Evolutionary conservation across 768 basidiomycete genomes (phyloP).

Genomic region (Obba rivulosa): DNA sequence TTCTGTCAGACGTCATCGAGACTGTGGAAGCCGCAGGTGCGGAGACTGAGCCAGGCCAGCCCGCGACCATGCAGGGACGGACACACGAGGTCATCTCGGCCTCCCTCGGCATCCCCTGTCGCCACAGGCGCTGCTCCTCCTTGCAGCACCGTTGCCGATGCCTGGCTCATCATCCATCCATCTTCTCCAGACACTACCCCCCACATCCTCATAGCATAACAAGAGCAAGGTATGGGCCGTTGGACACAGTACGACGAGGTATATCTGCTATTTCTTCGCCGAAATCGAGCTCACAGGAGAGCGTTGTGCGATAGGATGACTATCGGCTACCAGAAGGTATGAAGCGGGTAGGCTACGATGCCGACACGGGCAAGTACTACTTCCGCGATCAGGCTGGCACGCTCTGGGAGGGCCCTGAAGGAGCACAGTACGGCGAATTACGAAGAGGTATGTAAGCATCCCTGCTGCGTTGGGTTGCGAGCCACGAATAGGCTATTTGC

Average conservation of each 20-base stretch:
- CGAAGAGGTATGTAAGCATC: conserved; percentile 29
- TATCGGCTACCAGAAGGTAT: conserved; percentile 49
- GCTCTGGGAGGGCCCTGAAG: conserved; percentile 52
- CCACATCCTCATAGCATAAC: no score
- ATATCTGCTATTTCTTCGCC: conserved; percentile 3
- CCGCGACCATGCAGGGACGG: no score
- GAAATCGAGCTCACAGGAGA: conserved; percentile 3
- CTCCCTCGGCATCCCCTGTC: no score
- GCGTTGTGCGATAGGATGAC: conserved; percentile 34
- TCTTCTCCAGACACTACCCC: not conserved
- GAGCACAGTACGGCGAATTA: conserved; percentile 55
- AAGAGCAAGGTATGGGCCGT: conserved; percentile 23
- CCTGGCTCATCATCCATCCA: not conserved
- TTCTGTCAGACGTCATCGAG: no score
- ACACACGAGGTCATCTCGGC: no score
- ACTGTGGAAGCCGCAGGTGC: no score
- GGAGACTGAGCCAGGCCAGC: no score
- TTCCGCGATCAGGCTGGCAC: conserved; percentile 53
- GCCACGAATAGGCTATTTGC: not conserved
- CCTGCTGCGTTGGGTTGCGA: not conserved
- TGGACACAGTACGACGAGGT: conserved; percentile 36
- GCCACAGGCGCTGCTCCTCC: not conserved
- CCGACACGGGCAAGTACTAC: conserved; percentile 61
- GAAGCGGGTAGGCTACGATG: conserved; percentile 71
- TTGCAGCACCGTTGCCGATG: conserved; percentile 4